Evolutionary conservation across 495 filamentous ascomycete species (phyloP).

Genomic region (Rostrohypoxylon terebratum): DNA sequence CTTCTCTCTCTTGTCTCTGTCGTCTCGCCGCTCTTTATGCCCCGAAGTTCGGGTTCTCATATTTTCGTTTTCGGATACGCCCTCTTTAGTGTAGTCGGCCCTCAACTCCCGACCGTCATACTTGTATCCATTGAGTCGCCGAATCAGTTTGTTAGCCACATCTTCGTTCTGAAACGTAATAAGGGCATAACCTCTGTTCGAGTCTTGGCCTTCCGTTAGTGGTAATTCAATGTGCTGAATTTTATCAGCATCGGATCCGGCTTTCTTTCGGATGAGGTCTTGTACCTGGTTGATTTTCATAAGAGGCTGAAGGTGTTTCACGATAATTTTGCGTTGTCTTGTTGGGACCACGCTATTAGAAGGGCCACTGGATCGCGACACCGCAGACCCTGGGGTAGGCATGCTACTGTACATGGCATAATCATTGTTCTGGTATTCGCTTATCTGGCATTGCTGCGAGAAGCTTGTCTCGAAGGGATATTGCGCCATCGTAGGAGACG

Average conservation of each 20-base stretch:
- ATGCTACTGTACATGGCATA: conserved; percentile 33
- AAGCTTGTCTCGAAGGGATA: conserved; percentile 35
- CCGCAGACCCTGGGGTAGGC: conserved; percentile 17
- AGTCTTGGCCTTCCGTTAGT: conserved; percentile 37
- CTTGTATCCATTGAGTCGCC: conserved; percentile 42
- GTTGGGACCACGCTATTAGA: conserved; percentile 34
- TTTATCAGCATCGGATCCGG: conserved; percentile 46
- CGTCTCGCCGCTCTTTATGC: conserved; percentile 45
- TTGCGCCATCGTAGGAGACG: conserved; percentile 36
- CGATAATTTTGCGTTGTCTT: conserved; percentile 47
- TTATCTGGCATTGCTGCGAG: conserved; percentile 34
- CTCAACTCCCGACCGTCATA: conserved; percentile 44
- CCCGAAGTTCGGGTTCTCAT: conserved; percentile 28
- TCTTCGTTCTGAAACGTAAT: conserved; percentile 47
- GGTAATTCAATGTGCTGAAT: conserved; percentile 48
- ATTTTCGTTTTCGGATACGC: conserved; percentile 43
- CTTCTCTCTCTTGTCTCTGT: conserved; percentile 43
- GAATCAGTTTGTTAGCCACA: conserved; percentile 43
- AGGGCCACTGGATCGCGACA: conserved; percentile 4
- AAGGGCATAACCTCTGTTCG: conserved; percentile 46
- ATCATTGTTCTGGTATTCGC: conserved; percentile 35
- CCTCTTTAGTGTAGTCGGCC: conserved; percentile 47
- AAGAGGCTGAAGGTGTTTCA: conserved; percentile 49
- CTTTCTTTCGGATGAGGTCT: conserved; percentile 47
- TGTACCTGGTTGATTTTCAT: conserved; percentile 44